Evolutionary conservation across 495 filamentous ascomycete genomes (phyloP).

Genomic region (Penicillium coprophilum): DNA sequence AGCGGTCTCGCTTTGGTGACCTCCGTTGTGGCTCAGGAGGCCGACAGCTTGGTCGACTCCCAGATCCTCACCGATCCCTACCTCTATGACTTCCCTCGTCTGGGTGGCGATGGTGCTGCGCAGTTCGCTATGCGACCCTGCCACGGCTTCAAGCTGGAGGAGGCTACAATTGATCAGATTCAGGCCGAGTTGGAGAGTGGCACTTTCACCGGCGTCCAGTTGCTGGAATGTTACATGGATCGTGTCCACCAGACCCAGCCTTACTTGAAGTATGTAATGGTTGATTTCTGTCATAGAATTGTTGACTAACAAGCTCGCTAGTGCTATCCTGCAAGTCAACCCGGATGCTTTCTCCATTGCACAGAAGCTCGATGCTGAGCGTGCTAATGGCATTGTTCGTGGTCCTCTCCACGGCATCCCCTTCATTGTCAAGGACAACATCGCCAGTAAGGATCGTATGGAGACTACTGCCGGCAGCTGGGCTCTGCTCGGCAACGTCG

Average conservation of each 20-base stretch:
- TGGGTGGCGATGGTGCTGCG: constrained; percentile 30
- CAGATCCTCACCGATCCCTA: constrained; percentile 37
- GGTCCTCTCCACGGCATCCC: constrained; percentile 71
- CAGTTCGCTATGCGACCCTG: constrained; percentile 62
- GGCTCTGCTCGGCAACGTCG: constrained; percentile 61
- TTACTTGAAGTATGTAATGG: constrained; percentile 56
- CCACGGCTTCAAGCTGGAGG: constrained; percentile 60
- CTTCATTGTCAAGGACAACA: constrained; percentile 74
- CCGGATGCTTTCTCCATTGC: constrained; percentile 62
- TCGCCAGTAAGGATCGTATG: constrained; percentile 68
- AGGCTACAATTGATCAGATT: constrained; percentile 58
- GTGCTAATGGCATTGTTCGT: constrained; percentile 51
- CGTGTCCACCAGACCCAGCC: constrained; percentile 53
- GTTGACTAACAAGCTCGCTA: constrained; percentile 13
- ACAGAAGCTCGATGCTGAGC: constrained; percentile 56
- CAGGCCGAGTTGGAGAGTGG: constrained; percentile 44
- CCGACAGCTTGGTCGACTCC: constrained; percentile 29
- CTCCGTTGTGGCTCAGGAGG: constrained; percentile 21
- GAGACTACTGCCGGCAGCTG: constrained; percentile 61
- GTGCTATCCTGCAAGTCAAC: constrained; percentile 60
- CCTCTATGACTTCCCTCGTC: constrained; percentile 44
- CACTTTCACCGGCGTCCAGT: constrained; percentile 47
- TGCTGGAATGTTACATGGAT: constrained; percentile 54
- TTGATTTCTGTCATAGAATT: not conserved
- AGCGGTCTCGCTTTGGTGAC: constrained; percentile 25